Evolutionary conservation across 805 yeast genomes (phyloP), one percentile per base, ranked within the genome.

Genomic region (Lipomyces mesembrius): DNA sequence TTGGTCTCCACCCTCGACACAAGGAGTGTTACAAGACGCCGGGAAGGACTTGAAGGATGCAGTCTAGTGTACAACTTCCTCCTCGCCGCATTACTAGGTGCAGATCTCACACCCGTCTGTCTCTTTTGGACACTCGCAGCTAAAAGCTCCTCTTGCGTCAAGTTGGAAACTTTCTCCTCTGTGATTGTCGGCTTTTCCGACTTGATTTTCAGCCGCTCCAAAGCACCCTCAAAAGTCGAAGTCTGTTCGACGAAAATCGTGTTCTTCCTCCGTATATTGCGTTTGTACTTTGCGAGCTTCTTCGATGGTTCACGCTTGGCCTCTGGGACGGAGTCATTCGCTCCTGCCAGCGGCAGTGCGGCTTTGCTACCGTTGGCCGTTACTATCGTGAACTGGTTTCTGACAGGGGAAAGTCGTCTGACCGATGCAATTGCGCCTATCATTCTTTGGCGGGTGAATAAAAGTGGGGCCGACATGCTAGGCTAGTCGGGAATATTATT

Each of bases 11-110:
- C 56, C 20, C 54, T 53, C 8, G 32, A 12, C 25, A 65, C 56
- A 34, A 65, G 62, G 12, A n/a, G 20, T 2, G 65, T 37, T 17
- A 65, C 32, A 9, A 43, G 52, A 12, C 20, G 49, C 22, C 46
- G 35, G 22, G 67, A 60, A 43, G 67, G 64, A 8, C 29, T 54
- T 27, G 32, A 34, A 9, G 62, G 32, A 11, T n/a, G 14, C 17
- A 51, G 22, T 11, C 55, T 39, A n/a, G 25, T 54, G 39, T 17
- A n/a, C 12, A 14, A 29, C 11, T 37, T 53, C 59, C 55, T 56
- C 39, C 43, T 27, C 8, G 17, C 29, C 20, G 27, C 14, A 22
- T 37, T 25, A 29, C 7, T 6, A 51, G n/a, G 43, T 17, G 29
- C 57, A 17, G 49, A 43, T 9, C 25, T 34, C 32, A 29, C 57